A percentile compares a stretch with the other conserved stretches of the same genome.
Evolutionary conservation across 805 yeast genomes (phyloP).

Genomic region (Saturnispora hagleri): DNA sequence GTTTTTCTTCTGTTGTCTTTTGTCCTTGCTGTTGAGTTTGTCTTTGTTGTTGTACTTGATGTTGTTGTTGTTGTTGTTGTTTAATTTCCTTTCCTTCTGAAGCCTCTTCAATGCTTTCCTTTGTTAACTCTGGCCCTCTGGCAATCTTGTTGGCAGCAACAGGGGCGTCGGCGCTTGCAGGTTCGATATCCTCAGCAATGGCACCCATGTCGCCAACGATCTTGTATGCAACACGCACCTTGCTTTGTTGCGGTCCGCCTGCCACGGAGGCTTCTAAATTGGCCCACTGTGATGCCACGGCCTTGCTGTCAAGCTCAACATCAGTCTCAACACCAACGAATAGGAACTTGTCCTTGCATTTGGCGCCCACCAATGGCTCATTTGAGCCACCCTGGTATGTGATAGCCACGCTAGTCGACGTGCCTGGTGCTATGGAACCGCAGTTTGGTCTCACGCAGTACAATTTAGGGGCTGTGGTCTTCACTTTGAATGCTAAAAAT

Average conservation of each 20-base stretch:
- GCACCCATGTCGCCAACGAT: constrained; percentile 24
- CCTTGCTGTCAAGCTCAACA: constrained; percentile 41
- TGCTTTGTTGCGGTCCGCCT: constrained; percentile 19
- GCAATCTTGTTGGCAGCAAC: constrained; percentile 10
- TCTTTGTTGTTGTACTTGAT: not conserved
- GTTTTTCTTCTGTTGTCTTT: not conserved
- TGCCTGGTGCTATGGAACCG: constrained; percentile 67
- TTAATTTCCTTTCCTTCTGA: not conserved
- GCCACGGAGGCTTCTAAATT: constrained; percentile 50
- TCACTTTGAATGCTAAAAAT: constrained; percentile 79
- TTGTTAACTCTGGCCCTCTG: not conserved
- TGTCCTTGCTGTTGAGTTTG: not conserved
- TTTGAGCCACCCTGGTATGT: constrained; percentile 76
- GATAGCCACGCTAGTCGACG: constrained; percentile 62
- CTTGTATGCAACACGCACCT: constrained; percentile 26
- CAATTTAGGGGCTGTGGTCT: constrained; percentile 94
- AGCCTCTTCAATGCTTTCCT: not conserved
- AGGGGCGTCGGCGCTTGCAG: constrained; percentile 12
- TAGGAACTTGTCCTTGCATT: constrained; percentile 87
- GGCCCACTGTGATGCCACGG: constrained; percentile 68
- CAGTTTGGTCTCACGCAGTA: constrained; percentile 96
- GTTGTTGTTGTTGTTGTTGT: not conserved
- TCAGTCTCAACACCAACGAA: constrained; percentile 79
- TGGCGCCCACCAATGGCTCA: constrained; percentile 64
- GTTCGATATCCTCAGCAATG: constrained; percentile 24